phyloP scores from a whole-genome alignment of 176 grass and related monocot species.

The Hsuehochloa calcarea region DNA sequence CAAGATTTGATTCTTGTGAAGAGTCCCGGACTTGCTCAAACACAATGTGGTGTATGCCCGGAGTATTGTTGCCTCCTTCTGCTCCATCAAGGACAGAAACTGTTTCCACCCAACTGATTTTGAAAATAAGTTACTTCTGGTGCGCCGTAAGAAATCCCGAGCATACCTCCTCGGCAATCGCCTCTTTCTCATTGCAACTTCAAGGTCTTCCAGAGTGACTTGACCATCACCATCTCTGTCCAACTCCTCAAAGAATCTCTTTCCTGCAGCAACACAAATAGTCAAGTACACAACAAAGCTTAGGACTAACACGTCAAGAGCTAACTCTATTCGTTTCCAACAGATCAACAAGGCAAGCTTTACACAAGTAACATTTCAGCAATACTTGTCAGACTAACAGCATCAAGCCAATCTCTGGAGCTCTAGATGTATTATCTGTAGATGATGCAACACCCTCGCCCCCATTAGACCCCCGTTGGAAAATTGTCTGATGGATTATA shows the following conservation, averaged over 20 bases:
- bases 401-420: constrained; percentile 10
- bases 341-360: neutral
- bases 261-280: constrained; percentile 56
- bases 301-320: constrained; percentile 7
- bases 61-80: constrained; percentile 93
- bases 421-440: neutral
- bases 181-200: constrained; percentile 91
- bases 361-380: neutral
- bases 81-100: constrained; percentile 95
- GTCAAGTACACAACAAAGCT: neutral
- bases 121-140: constrained; percentile 84
- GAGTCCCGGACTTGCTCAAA: constrained; percentile 94
- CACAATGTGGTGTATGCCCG: constrained; percentile 89
- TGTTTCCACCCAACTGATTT: constrained; percentile 99
- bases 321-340: neutral
- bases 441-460: neutral
- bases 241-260: constrained; percentile 90
- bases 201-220: constrained; percentile 90
- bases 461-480: neutral
- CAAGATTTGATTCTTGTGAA: constrained; percentile 93
- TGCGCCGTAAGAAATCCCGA: constrained; percentile 65
- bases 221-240: constrained; percentile 93
- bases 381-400: neutral
- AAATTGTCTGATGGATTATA: constrained; percentile 1
- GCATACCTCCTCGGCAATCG: constrained; percentile 79